These are phyloP conservation scores for Aspergillus hortae DNA, from an alignment of 2,329 filamentous ascomycete species.

Conservation along the genomic window DNA sequence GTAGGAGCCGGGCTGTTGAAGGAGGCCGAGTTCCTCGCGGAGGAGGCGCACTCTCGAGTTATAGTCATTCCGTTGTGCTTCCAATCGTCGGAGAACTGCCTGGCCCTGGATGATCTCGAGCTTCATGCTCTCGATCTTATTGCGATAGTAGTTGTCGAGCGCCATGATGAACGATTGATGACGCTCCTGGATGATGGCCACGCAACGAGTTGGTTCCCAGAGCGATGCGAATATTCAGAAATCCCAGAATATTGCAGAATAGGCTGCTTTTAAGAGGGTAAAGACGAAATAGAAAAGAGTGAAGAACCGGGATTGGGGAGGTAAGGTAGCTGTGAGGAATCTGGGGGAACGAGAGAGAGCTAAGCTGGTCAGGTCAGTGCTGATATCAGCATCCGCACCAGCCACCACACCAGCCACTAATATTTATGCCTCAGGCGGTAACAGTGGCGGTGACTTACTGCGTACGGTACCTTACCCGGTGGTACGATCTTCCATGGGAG, in stretches of 20 bases:
- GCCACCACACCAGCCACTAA: background rate
- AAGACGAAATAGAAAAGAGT: background rate
- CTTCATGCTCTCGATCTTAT: slow-evolving; percentile 99
- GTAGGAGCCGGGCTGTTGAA: slow-evolving; percentile 97
- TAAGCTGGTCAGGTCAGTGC: background rate
- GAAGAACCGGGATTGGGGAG: background rate
- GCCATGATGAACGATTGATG: slow-evolving; percentile 67
- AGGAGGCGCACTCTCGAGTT: slow-evolving; percentile 95
- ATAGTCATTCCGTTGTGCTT: slow-evolving; percentile 98
- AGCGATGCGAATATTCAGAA: background rate
- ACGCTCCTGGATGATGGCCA: slow-evolving; percentile 14
- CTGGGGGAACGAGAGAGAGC: background rate
- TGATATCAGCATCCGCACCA: slow-evolving; percentile 4
- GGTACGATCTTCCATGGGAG: background rate
- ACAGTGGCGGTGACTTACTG: background rate
- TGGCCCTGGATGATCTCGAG: slow-evolving; percentile 99
- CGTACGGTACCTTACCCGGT: background rate
- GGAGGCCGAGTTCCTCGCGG: slow-evolving; percentile 87
- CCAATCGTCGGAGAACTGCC: slow-evolving; percentile 86
- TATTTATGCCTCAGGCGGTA: background rate
- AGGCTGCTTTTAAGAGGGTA: background rate
- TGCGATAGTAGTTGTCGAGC: slow-evolving; percentile 98
- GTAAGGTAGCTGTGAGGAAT: background rate
- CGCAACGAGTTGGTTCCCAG: background rate
- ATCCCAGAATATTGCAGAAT: background rate